Conservation (phyloP, 129 eudicot species). For the Centrapalus pauciflorus region DNA sequence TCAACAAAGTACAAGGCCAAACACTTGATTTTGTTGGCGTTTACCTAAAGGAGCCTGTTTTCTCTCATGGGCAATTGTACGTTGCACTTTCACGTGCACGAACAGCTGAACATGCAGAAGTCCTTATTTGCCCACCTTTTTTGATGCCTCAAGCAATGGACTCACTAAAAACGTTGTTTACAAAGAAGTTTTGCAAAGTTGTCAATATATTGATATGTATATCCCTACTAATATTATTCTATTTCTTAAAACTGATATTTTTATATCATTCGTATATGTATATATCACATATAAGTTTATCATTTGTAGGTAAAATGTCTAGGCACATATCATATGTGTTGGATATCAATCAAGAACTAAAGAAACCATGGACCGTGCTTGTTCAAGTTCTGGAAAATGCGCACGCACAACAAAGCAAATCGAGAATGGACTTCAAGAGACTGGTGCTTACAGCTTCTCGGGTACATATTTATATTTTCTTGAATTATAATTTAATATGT, state of each 20-base stretch:
- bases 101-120: neutral
- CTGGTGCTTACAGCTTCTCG: neutral
- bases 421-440: neutral
- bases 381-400: neutral
- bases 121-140: neutral
- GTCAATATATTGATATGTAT: neutral
- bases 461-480: no score
- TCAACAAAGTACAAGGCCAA: conserved; percentile 30
- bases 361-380: neutral
- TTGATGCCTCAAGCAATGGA: neutral
- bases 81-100: conserved; percentile 20
- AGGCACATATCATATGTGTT: neutral
- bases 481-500: no score
- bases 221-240: neutral
- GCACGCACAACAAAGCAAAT: neutral
- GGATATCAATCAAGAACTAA: neutral
- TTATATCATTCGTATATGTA: no score
- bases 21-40: conserved; percentile 6
- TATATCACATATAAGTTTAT: no score
- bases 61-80: conserved; percentile 27
- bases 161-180: neutral
- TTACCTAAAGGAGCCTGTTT: conserved; percentile 1
- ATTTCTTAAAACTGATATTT: neutral
- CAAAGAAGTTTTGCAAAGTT: neutral
- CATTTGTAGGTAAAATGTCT: neutral